Percentiles rank a stretch among this genome's conserved stretches.
Evolutionary conservation across 2,329 filamentous ascomycete genomes (phyloP).

Genomic region (Aureobasidium sp.): DNA sequence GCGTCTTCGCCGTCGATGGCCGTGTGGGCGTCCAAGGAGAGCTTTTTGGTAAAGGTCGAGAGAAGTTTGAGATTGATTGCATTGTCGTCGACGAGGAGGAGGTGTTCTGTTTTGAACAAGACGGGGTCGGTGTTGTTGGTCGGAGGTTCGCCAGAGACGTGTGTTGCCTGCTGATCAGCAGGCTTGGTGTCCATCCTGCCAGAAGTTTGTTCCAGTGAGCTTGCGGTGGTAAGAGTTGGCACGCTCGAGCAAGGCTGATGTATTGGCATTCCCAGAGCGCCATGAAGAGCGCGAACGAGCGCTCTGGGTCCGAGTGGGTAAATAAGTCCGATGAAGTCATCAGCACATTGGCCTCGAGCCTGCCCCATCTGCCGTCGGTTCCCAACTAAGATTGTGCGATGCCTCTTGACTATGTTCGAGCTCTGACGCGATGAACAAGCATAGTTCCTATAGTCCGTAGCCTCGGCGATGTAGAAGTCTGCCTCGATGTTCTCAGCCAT

Average conservation of each 20-base stretch:
- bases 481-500: background rate
- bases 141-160: too few species aligned
- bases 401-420: background rate
- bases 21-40: background rate
- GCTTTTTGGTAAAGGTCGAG: background rate
- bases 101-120: background rate
- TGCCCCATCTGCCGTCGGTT: background rate
- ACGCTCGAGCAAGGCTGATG: background rate
- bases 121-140: too few species aligned
- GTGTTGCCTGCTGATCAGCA: too few species aligned
- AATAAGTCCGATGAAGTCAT: background rate
- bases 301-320: background rate
- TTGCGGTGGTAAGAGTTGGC: background rate
- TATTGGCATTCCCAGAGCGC: background rate
- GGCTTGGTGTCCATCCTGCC: too few species aligned
- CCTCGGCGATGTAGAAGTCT: background rate
- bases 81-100: constrained; percentile 12
- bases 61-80: background rate
- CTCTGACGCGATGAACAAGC: background rate
- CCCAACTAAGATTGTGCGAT: background rate
- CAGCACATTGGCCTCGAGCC: background rate
- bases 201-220: background rate
- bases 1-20: background rate
- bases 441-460: background rate
- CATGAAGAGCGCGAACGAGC: background rate